These are phyloP conservation scores for Phialophora tarda DNA, from an alignment of 2,329 filamentous ascomycete species.

Conservation along the genomic window DNA sequence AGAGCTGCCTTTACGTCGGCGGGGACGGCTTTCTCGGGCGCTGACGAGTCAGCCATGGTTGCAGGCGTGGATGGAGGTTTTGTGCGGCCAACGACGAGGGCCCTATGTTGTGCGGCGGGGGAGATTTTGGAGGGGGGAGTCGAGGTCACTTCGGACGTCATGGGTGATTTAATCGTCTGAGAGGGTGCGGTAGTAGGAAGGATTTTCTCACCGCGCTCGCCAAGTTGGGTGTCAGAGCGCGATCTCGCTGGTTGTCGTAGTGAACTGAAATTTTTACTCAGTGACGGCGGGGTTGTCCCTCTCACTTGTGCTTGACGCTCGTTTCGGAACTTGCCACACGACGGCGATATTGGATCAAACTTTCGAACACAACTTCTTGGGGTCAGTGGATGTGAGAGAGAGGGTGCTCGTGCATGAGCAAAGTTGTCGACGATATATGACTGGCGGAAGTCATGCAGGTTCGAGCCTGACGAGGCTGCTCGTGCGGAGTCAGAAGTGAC, in stretches of 20 bases:
- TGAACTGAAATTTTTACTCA: neutral
- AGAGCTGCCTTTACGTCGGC: conserved; percentile 40
- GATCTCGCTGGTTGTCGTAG: neutral
- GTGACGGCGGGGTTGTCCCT: conserved; percentile 1
- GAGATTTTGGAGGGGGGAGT: conserved; percentile 23
- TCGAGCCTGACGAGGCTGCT: conserved; percentile 3
- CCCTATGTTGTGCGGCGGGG: conserved; percentile 37
- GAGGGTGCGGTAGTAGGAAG: neutral
- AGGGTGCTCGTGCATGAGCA: neutral
- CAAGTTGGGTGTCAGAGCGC: neutral
- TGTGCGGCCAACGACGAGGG: conserved; percentile 40
- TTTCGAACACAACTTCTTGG: neutral
- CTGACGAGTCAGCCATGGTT: conserved; percentile 25
- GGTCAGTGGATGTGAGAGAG: neutral
- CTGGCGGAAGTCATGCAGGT: conserved; percentile 7
- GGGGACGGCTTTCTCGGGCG: conserved; percentile 21
- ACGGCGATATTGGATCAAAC: neutral
- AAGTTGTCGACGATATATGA: neutral
- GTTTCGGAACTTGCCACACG: neutral
- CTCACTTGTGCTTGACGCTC: conserved; percentile 1
- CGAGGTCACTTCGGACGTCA: conserved; percentile 34
- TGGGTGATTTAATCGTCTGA: conserved; percentile 18
- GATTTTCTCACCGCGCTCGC: neutral
- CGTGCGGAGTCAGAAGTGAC: conserved; percentile 10
- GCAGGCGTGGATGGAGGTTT: conserved; percentile 33